Conservation (phyloP, 108 stramenopile genomes). For the Nitzschia inconspicua region DNA sequence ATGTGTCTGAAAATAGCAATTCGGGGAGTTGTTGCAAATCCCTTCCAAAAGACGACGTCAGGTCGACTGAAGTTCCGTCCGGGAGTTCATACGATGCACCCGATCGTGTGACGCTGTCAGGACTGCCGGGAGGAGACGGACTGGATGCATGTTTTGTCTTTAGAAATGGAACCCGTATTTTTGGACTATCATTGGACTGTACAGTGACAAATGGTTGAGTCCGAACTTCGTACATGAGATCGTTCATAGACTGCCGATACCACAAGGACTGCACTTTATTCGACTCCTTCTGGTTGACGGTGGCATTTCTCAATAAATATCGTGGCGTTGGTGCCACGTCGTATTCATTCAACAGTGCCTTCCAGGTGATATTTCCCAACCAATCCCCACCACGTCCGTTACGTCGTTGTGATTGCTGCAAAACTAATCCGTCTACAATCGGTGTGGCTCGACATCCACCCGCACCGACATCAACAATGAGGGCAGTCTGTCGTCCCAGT, state of each 20-base stretch:
- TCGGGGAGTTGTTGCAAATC: slow-evolving; percentile 67
- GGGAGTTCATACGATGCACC: slow-evolving; percentile 50
- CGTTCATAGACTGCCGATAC: slow-evolving; percentile 69
- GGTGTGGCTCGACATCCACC: slow-evolving; percentile 71
- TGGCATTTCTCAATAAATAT: slow-evolving; percentile 38
- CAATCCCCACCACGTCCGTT: slow-evolving; percentile 79
- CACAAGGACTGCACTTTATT: slow-evolving; percentile 30
- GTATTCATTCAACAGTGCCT: slow-evolving; percentile 50
- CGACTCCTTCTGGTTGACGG: background rate
- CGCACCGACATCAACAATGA: slow-evolving; percentile 77
- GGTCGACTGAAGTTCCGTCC: slow-evolving; percentile 63
- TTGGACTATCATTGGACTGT: slow-evolving; percentile 13
- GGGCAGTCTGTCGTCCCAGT: slow-evolving; percentile 70
- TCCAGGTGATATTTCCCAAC: slow-evolving; percentile 62
- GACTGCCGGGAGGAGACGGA: slow-evolving; percentile 9
- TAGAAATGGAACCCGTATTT: slow-evolving; percentile 18
- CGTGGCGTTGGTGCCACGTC: slow-evolving; percentile 32
- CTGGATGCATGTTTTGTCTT: too few relatives aligned
- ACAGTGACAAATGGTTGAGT: slow-evolving; percentile 38
- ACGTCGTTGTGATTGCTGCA: slow-evolving; percentile 60
- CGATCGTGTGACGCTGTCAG: slow-evolving; percentile 6
- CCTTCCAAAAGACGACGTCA: slow-evolving; percentile 44
- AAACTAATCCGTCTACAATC: slow-evolving; percentile 72
- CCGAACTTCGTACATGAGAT: slow-evolving; percentile 77
- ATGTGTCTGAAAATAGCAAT: slow-evolving; percentile 54